Evolutionary conservation across 495 filamentous ascomycete genomes (phyloP), one percentile per base, ranked within the genome.

Genomic region (Darksidea phi): DNA sequence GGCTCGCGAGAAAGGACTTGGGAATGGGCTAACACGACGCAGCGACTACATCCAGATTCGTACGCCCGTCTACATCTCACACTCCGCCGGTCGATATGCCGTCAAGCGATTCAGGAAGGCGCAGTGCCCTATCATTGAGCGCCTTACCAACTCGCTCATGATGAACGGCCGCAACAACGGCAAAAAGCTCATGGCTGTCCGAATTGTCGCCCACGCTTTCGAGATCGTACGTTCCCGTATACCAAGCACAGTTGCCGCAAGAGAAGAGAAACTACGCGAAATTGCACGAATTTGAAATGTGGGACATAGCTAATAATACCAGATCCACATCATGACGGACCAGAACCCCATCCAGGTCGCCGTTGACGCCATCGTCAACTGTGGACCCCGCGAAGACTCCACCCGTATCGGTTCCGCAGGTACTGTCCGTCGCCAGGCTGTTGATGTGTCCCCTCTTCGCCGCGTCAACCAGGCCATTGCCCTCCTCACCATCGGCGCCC

Each of bases 111-210:
- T 99, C 90, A 88, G 94, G 82, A 99, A 99, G 86, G 92, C 95
- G 75, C 92, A 97, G 86, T 97, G 94, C 88, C 94, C 94, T 69
- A 97, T 99, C 85, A 96, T 99, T 72, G 94, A 99, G 88, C 93
- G 94, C 76, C 87, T 99, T 62, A 97, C 95, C 82, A 99, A 99
- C 86, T 97, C 94, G 24, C 86, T 99, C 70, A 99, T 99, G 94
- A 97, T 97, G 95, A 96, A 99, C 85, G 94, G 94, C 76, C 95
- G 94, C 80, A 99, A 99, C 87, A 97, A 95, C 89, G 94, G 94
- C 80, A 99, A 99, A 88, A 99, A 99, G 90, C 87, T 97, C 67
- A 95, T 95, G 90, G 95, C 94, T 75, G 91, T 97, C 77, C 91
- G 94, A 78, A 99, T 99, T 66, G 93, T 99, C 72, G 92, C 93